phyloP scores from a whole-genome alignment of 1,284 basidiomycete genomes.

The Lignosus rhinocerotis region DNA sequence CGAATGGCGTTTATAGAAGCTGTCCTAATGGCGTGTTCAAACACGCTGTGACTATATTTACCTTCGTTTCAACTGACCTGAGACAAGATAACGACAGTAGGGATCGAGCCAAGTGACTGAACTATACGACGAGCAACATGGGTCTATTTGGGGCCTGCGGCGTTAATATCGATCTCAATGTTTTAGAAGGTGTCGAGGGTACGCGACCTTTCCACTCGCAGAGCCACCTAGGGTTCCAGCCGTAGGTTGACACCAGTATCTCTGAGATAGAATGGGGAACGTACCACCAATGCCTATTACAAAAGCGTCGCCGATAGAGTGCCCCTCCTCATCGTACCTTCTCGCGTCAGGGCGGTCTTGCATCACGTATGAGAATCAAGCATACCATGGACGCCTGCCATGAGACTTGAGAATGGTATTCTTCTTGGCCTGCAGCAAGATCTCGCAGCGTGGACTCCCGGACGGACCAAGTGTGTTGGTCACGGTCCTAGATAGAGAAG shows the following conservation, averaged over 20 bases:
- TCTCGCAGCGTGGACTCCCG: conserved; percentile 12
- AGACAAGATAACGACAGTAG: conserved; percentile 86
- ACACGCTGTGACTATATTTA: not conserved
- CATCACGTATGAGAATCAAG: conserved; percentile 13
- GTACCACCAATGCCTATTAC: conserved; percentile 92
- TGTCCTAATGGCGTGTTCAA: conserved; percentile 59
- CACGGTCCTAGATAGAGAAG: conserved; percentile 21
- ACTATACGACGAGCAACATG: conserved; percentile 91
- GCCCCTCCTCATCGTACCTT: conserved; percentile 79
- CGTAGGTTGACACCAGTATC: not conserved
- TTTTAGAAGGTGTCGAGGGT: not conserved
- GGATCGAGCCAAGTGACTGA: conserved; percentile 78
- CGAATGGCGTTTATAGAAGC: conserved; percentile 87
- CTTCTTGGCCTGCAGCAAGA: conserved; percentile 45
- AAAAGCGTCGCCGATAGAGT: conserved; percentile 74
- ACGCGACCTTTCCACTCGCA: conserved; percentile 86
- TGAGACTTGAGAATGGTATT: conserved; percentile 84
- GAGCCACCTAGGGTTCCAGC: conserved; percentile 66
- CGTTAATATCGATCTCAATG: conserved; percentile 1
- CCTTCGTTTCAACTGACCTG: conserved; percentile 50
- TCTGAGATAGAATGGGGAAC: conserved; percentile 26
- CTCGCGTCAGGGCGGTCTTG: not conserved
- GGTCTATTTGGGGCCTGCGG: conserved; percentile 54
- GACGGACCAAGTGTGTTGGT: conserved; percentile 15
- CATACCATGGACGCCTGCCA: conserved; percentile 79